Evolutionary conservation across 192 early-diverging fungal genomes (phyloP).

Genomic region (Coemansia erecta): DNA sequence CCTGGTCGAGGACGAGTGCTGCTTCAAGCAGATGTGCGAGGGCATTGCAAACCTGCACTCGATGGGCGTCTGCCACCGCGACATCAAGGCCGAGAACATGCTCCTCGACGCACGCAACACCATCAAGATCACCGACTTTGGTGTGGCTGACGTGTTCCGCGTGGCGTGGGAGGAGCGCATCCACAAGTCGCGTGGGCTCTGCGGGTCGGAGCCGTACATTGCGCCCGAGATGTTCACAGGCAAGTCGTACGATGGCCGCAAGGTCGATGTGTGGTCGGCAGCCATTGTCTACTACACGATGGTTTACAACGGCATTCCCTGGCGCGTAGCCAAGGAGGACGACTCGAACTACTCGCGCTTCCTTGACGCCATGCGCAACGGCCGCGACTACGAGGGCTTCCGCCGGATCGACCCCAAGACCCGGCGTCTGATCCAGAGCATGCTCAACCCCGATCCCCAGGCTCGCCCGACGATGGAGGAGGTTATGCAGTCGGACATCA

Average conservation of each 20-base stretch:
- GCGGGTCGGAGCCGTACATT: constrained; percentile 95
- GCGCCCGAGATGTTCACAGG: constrained; percentile 82
- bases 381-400: constrained; percentile 77
- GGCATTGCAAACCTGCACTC: constrained; percentile 90
- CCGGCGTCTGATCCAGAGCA: constrained; percentile 71
- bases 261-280: constrained; percentile 91
- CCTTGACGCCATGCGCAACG: constrained; percentile 57
- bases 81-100: constrained; percentile 85
- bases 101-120: constrained; percentile 74
- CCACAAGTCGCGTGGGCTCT: constrained; percentile 84
- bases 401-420: constrained; percentile 66
- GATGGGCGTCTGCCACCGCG: constrained; percentile 93
- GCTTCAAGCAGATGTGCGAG: constrained; percentile 87
- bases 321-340: constrained; percentile 57
- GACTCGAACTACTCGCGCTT: constrained; percentile 65
- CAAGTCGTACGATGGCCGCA: constrained; percentile 85
- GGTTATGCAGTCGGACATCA: constrained; percentile 73
- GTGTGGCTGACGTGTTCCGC: constrained; percentile 93
- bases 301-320: constrained; percentile 67
- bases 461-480: constrained; percentile 68
- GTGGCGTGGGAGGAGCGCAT: constrained; percentile 76
- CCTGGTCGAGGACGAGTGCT: constrained; percentile 80
- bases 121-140: constrained; percentile 99
- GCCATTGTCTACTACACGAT: constrained; percentile 90
- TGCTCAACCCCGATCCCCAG: constrained; percentile 76